A percentile compares a stretch with the other conserved stretches of the same genome.
These are phyloP conservation scores for Ehretia macrophylla DNA, from an alignment of 257 asterid genomes.

Conservation along the genomic window DNA sequence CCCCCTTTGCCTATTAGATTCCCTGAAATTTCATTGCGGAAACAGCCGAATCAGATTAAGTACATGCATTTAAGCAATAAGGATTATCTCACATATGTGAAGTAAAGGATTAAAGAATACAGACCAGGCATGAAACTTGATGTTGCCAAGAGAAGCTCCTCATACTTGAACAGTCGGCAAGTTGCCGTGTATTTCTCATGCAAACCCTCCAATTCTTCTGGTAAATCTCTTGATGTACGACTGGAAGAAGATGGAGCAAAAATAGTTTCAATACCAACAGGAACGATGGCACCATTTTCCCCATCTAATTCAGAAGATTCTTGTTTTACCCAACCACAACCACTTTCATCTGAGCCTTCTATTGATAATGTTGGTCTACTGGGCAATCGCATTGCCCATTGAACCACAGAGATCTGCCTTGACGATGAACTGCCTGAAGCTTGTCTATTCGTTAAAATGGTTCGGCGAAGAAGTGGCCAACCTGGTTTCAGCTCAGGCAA, in stretches of 20 bases:
- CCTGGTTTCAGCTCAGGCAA: neutral
- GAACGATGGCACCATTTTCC: constrained; percentile 69
- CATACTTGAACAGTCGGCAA: constrained; percentile 63
- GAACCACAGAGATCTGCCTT: neutral
- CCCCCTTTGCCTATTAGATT: constrained; percentile 94
- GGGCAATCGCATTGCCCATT: constrained; percentile 24
- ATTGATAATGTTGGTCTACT: constrained; percentile 47
- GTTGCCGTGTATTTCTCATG: constrained; percentile 83
- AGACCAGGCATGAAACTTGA: constrained; percentile 56
- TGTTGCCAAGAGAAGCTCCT: constrained; percentile 73
- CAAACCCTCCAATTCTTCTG: constrained; percentile 64
- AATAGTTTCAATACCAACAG: constrained; percentile 30
- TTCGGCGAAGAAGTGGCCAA: neutral
- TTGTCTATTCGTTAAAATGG: neutral
- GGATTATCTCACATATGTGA: constrained; percentile 62
- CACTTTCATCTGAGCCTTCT: constrained; percentile 28
- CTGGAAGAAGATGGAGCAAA: constrained; percentile 37
- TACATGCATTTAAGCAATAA: neutral
- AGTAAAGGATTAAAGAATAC: constrained; percentile 25
- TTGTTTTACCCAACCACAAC: too few species aligned
- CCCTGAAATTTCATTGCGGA: constrained; percentile 34
- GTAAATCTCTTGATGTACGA: constrained; percentile 33
- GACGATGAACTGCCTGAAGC: neutral
- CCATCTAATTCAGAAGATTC: constrained; percentile 7
- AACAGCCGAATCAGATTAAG: constrained; percentile 4